phyloP scores from a whole-genome alignment of 2,329 filamentous ascomycete species.

The Hypoxylon rubiginosum region DNA sequence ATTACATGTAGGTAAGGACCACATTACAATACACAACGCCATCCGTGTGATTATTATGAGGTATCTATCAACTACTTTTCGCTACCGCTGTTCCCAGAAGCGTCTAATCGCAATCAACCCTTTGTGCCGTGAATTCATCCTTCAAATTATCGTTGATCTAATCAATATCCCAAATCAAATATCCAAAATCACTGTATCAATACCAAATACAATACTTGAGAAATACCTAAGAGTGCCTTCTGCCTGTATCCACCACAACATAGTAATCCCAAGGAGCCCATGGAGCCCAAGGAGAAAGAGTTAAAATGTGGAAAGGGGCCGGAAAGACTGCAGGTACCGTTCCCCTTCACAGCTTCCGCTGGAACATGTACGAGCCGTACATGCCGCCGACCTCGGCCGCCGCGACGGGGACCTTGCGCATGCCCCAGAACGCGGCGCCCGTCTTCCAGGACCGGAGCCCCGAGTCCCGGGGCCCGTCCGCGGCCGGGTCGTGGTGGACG shows the following conservation, averaged over 20 bases:
- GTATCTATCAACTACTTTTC: constrained; percentile 26
- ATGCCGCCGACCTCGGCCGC: constrained; percentile 93
- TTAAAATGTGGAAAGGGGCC: background rate
- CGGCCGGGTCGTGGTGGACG: constrained; percentile 54
- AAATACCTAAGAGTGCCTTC: background rate
- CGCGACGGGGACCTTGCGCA: constrained; percentile 92
- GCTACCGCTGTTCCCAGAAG: constrained; percentile 6
- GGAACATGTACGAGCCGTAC: constrained; percentile 82
- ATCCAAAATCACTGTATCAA: constrained; percentile 30
- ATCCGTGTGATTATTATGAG: constrained; percentile 6
- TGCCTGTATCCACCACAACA: background rate
- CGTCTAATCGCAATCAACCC: constrained; percentile 12
- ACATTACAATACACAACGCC: constrained; percentile 18
- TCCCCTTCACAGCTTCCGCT: constrained; percentile 63
- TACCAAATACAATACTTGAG: constrained; percentile 21
- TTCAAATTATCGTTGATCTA: constrained; percentile 23
- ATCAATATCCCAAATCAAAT: constrained; percentile 6
- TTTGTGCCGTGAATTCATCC: constrained; percentile 27
- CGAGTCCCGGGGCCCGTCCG: constrained; percentile 64
- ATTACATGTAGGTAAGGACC: too few species aligned
- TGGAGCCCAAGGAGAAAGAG: constrained; percentile 4
- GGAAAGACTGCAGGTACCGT: background rate
- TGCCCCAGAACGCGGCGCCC: constrained; percentile 87
- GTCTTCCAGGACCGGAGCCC: constrained; percentile 81
- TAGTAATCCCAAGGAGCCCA: background rate